phyloP scores from a whole-genome alignment of 2,329 filamentous ascomycete genomes.

The Chaetomium globosum region DNA sequence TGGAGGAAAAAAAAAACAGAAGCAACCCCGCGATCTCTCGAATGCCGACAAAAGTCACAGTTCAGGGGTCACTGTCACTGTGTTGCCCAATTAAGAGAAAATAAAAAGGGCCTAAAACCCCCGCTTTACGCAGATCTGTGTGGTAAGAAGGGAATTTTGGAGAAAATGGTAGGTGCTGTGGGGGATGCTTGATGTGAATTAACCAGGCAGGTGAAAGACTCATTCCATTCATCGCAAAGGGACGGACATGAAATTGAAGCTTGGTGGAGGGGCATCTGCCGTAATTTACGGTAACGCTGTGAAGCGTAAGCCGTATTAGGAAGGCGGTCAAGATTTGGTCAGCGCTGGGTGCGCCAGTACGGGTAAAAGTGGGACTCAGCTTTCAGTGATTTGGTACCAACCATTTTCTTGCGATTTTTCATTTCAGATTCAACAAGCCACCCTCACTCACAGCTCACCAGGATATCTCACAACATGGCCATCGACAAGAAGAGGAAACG shows the following conservation, averaged over 20 bases:
- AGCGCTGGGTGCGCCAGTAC: no score
- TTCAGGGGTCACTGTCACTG: background rate
- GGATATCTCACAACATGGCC: conserved; percentile 24
- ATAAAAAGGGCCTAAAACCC: background rate
- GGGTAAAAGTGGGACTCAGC: conserved; percentile 27
- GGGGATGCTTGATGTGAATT: background rate
- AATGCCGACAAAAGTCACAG: background rate
- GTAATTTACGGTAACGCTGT: conserved; percentile 17
- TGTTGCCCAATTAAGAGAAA: background rate
- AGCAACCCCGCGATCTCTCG: background rate
- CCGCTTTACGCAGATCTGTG: background rate
- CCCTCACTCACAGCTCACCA: background rate
- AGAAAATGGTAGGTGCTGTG: background rate
- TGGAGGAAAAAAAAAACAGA: conserved; percentile 12
- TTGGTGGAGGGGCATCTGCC: conserved; percentile 11
- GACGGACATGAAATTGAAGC: background rate
- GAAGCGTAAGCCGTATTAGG: background rate
- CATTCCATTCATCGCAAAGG: background rate
- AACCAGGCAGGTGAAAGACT: background rate
- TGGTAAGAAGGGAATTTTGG: background rate
- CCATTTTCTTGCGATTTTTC: conserved; percentile 27
- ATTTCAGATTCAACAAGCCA: conserved; percentile 4
- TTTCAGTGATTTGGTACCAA: conserved; percentile 19
- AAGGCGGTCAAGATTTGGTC: conserved; percentile 8
- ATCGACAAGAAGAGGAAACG: conserved; percentile 39